phyloP scores from a whole-genome alignment of 768 basidiomycete genomes.

The Hygrophorus russula region DNA sequence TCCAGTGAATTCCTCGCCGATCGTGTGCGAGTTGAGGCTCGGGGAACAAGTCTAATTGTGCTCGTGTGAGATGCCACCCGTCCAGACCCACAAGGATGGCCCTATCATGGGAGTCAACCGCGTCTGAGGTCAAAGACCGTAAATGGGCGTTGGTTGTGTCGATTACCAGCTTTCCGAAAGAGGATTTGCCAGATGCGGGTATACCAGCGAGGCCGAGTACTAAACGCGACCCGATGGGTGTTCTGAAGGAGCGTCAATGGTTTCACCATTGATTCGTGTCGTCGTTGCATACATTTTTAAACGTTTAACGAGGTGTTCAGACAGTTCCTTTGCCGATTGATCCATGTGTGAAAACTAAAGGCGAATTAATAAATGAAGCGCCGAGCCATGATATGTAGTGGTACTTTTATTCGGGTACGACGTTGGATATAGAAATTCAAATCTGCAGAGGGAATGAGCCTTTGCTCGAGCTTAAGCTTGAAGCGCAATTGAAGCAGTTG shows the following conservation, averaged over 20 bases:
- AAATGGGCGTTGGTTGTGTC: conserved; percentile 38
- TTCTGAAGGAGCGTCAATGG: conserved; percentile 15
- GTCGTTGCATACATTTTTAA: conserved; percentile 24
- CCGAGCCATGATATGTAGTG: no score
- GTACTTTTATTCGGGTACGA: no score
- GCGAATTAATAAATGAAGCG: no score
- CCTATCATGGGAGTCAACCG: conserved; percentile 7
- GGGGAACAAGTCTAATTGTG: conserved; percentile 63
- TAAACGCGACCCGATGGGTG: conserved; percentile 31
- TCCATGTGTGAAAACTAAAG: conserved; percentile 7
- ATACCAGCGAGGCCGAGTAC: conserved; percentile 67
- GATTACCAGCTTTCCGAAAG: conserved; percentile 52
- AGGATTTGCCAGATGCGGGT: conserved; percentile 84
- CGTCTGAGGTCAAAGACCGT: conserved; percentile 1
- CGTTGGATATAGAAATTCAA: no score
- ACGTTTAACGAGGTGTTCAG: conserved; percentile 22
- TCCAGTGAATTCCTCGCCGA: conserved; percentile 83
- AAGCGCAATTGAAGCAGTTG: no score
- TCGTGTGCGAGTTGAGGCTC: conserved; percentile 72
- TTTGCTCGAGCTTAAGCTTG: no score
- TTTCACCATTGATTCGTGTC: not conserved
- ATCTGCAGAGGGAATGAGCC: no score
- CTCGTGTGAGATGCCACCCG: conserved; percentile 85
- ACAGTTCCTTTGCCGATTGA: conserved; percentile 25
- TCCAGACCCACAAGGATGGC: conserved; percentile 75